Evolutionary conservation across 1,284 basidiomycete genomes (phyloP), one percentile per base, ranked within the genome.

Genomic region (Somion occarium): DNA sequence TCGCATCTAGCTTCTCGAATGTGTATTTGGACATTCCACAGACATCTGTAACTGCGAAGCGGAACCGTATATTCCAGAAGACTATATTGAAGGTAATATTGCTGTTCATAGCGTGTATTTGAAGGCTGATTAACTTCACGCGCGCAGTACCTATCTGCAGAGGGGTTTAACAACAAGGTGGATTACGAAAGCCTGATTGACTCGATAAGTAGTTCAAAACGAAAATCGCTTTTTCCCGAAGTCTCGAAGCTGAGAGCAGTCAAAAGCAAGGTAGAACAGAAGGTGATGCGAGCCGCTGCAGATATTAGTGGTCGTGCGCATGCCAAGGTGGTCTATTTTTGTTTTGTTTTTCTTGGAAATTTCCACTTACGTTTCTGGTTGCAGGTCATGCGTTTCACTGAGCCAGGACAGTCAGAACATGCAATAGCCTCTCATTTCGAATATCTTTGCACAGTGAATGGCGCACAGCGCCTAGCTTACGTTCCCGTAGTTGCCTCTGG

Each of bases 401-500:
- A 75, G 44, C 78, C 84, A 3, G 88, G 86, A 2, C 67, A 83
- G 52, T 82, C 84, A 1, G 94, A 98, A 66, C 76, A 81, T 39
- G 74, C 79, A 23, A 69, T 96, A 3, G 90, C 85, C 0, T 88
- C 93, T 7, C 88, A 93, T 63, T 97, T 98, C 62, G 89, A 95
- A 67, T 96, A 95, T 62, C 58, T 87, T 0, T 94, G 91, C 64
- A 78, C 83, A 3, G 70, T 91, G 43, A 71, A 73, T n/a, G 93
- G 93, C 13, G 79, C 90, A 19, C 85, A 92, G 64, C 78, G 94
- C 39, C 81, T 83, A 43, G 94, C 94, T 11, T 98, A 98, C 64
- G 93, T 98, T 0, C 95, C 95, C 15, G 94, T 98, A 3, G 91
- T 96, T 27, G 94, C 93, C 3, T 93, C 91, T 1, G 94, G 94